phyloP scores from a whole-genome alignment of 2,329 filamentous ascomycete genomes.

The Alternaria brassicicola region DNA sequence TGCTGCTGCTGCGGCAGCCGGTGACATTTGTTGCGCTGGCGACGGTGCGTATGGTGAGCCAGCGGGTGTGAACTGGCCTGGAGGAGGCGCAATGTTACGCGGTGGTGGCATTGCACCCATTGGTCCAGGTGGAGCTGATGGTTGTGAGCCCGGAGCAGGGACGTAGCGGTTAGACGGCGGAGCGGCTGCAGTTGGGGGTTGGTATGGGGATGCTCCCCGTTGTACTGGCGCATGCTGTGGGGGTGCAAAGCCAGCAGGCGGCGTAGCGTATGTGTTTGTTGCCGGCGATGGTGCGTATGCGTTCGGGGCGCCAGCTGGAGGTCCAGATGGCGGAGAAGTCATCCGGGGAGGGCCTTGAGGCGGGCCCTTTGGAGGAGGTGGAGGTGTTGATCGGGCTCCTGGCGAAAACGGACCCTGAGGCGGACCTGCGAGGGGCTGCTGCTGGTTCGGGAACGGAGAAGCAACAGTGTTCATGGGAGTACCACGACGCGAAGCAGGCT shows the following conservation, averaged over 20 bases:
- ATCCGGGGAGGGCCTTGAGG: slow-evolving; percentile 57
- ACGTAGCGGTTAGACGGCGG: slow-evolving; percentile 65
- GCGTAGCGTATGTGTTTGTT: slow-evolving; percentile 63
- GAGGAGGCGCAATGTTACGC: slow-evolving; percentile 53
- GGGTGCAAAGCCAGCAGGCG: slow-evolving; percentile 53
- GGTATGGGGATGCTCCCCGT: slow-evolving; percentile 84
- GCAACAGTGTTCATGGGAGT: slow-evolving; percentile 75
- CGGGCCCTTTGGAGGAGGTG: slow-evolving; percentile 80
- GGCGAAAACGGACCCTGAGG: slow-evolving; percentile 65
- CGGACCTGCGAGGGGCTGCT: slow-evolving; percentile 56
- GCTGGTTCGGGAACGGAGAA: slow-evolving; percentile 75
- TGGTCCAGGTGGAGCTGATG: slow-evolving; percentile 45
- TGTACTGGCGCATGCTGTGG: slow-evolving; percentile 65
- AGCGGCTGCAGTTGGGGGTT: slow-evolving; percentile 76
- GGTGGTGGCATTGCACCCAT: slow-evolving; percentile 48
- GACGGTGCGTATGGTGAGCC: slow-evolving; percentile 25
- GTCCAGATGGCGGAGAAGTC: slow-evolving; percentile 69
- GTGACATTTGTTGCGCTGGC: slow-evolving; percentile 45
- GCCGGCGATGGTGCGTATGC: slow-evolving; percentile 66
- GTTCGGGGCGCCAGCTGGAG: slow-evolving; percentile 60
- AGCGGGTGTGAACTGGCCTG: slow-evolving; percentile 46
- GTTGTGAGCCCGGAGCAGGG: slow-evolving; percentile 65
- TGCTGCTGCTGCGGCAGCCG: slow-evolving; percentile 51
- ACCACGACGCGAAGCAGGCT: slow-evolving; percentile 70
- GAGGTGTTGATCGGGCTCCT: slow-evolving; percentile 68